phyloP scores from a whole-genome alignment of 352 stramenopile genomes.

The Peronosclerospora sorghi region DNA sequence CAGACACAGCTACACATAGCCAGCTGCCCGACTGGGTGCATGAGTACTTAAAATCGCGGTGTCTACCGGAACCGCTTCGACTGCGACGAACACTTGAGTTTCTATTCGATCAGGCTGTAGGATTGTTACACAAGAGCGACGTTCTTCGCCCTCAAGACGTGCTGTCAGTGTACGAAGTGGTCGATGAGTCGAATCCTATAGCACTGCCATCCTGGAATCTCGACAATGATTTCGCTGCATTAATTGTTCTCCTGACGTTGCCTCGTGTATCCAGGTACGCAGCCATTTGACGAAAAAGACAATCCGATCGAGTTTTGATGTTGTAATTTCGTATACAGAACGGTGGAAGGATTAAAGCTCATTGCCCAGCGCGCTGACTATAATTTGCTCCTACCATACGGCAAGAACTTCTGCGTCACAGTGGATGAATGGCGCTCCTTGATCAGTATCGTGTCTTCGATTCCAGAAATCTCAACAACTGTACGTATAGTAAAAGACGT shows the following conservation, averaged over 20 bases:
- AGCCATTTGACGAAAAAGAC: neutral
- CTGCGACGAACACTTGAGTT: conserved; percentile 18
- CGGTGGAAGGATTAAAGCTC: conserved; percentile 46
- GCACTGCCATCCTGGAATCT: conserved; percentile 17
- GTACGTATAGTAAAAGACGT: conserved; percentile 12
- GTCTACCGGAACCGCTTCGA: conserved; percentile 16
- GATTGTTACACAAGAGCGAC: conserved; percentile 40
- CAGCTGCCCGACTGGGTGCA: conserved; percentile 40
- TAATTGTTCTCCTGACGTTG: conserved; percentile 57
- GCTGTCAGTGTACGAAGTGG: conserved; percentile 19
- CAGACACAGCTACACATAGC: conserved; percentile 5
- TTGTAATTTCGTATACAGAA: conserved; percentile 9
- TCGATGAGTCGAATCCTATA: neutral
- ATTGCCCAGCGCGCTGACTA: conserved; percentile 39
- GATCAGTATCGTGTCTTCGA: conserved; percentile 47
- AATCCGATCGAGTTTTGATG: no score
- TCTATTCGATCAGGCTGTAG: conserved; percentile 35
- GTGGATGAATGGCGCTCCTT: conserved; percentile 70
- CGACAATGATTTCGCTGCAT: conserved; percentile 45
- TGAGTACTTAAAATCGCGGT: conserved; percentile 36
- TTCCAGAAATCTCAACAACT: conserved; percentile 25
- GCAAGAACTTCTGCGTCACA: conserved; percentile 51
- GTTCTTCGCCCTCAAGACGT: conserved; percentile 31
- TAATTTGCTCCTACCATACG: conserved; percentile 65
- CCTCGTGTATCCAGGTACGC: conserved; percentile 41